These are phyloP conservation scores for Pyrenochaeta sp. DNA, from an alignment of 2,329 filamentous ascomycete species.

Conservation along the genomic window DNA sequence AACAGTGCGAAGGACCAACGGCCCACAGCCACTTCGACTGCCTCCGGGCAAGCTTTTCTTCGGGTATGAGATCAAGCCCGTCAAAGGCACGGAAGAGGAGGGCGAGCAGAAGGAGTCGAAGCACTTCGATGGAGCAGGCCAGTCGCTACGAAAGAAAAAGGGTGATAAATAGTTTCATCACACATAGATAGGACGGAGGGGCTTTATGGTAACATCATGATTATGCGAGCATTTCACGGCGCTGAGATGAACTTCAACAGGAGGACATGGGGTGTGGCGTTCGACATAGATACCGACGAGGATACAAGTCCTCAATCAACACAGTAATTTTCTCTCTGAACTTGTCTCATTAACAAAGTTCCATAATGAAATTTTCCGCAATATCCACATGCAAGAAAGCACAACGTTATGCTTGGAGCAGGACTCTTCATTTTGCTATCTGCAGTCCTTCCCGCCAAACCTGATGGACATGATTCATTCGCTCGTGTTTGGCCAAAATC, in stretches of 20 bases:
- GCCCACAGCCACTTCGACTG: slow-evolving; percentile 84
- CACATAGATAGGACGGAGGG: neutral
- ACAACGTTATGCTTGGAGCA: too few relatives aligned
- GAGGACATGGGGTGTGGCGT: slow-evolving; percentile 27
- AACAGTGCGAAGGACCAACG: slow-evolving; percentile 67
- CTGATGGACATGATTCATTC: too few relatives aligned
- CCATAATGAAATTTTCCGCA: too few relatives aligned
- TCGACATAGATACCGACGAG: slow-evolving; percentile 14
- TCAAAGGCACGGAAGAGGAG: slow-evolving; percentile 75
- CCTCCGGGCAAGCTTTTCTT: slow-evolving; percentile 94
- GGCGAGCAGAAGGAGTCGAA: slow-evolving; percentile 70
- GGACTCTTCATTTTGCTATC: too few relatives aligned
- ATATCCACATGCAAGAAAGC: too few relatives aligned
- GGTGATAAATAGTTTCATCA: slow-evolving; percentile 43
- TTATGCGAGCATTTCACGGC: slow-evolving; percentile 33
- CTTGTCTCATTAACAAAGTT: neutral
- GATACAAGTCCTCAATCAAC: neutral
- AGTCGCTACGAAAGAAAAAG: slow-evolving; percentile 83
- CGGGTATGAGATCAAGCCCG: slow-evolving; percentile 89
- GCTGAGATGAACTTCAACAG: slow-evolving; percentile 17
- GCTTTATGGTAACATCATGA: slow-evolving; percentile 4
- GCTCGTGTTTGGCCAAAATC: too few relatives aligned
- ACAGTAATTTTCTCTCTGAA: neutral
- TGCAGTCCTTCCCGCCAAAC: too few relatives aligned
- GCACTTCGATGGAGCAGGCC: slow-evolving; percentile 79